Conservation (phyloP, 2,329 filamentous ascomycete species). For the Trichoderma hamatum region DNA sequence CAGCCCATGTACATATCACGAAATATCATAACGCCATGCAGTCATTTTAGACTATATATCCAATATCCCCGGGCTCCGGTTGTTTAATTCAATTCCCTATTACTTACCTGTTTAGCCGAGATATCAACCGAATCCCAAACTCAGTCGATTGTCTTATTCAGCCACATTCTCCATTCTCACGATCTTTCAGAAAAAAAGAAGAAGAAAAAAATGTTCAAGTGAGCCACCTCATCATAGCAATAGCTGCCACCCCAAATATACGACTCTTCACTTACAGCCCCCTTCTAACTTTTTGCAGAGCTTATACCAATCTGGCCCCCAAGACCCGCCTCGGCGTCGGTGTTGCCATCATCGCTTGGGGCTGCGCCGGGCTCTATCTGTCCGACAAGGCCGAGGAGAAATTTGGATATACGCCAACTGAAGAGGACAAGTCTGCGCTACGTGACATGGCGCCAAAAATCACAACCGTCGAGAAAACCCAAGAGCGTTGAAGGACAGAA, state of each 20-base stretch:
- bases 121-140: background rate
- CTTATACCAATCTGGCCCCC: constrained; percentile 72
- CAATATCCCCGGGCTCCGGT: background rate
- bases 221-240: background rate
- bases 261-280: background rate
- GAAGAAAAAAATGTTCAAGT: constrained; percentile 23
- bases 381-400: constrained; percentile 73
- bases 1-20: background rate
- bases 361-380: constrained; percentile 70
- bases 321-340: constrained; percentile 74
- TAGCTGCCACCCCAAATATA: background rate
- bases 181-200: background rate
- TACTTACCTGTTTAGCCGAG: background rate
- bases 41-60: background rate
- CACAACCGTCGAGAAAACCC: constrained; percentile 55
- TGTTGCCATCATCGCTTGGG: constrained; percentile 75
- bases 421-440: constrained; percentile 71
- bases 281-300: constrained; percentile 45
- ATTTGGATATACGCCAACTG: constrained; percentile 71
- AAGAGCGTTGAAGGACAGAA: background rate
- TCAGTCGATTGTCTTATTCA: background rate
- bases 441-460: constrained; percentile 65
- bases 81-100: background rate
- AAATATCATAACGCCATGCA: background rate
- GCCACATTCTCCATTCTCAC: background rate